A percentile compares a stretch with the other conserved stretches of the same genome.
Evolutionary conservation across 2,329 filamentous ascomycete species (phyloP).

Genomic region (Diaporthe eres): DNA sequence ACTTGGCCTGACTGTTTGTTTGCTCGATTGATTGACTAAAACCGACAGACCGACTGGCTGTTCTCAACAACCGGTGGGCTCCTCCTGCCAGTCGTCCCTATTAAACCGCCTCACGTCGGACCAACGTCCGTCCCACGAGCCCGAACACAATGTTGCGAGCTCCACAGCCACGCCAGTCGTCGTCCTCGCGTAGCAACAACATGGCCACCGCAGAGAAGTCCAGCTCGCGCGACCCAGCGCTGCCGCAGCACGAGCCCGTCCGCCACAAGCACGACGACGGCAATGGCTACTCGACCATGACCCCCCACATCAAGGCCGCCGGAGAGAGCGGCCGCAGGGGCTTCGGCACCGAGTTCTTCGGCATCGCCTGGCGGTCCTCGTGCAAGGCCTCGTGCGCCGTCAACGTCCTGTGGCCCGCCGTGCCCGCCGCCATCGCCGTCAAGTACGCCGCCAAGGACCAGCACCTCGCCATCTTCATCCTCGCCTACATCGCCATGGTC

Average conservation of each 20-base stretch:
- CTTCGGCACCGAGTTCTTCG: slow-evolving; percentile 73
- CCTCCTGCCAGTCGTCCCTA: not conserved
- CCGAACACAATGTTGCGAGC: not conserved
- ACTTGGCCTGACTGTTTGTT: slow-evolving; percentile 7
- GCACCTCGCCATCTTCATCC: slow-evolving; percentile 75
- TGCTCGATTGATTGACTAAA: not conserved
- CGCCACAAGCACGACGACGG: slow-evolving; percentile 40
- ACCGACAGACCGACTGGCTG: not conserved
- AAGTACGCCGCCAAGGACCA: slow-evolving; percentile 56
- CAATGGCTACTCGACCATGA: slow-evolving; percentile 40
- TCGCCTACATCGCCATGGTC: slow-evolving; percentile 84
- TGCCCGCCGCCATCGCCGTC: slow-evolving; percentile 79
- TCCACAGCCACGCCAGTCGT: slow-evolving; percentile 24
- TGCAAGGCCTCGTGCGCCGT: slow-evolving; percentile 74
- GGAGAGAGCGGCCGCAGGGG: slow-evolving; percentile 80
- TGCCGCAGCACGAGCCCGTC: slow-evolving; percentile 46
- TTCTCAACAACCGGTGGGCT: not conserved
- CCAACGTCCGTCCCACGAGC: not conserved
- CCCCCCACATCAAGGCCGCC: slow-evolving; percentile 51
- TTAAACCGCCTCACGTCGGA: slow-evolving; percentile 8
- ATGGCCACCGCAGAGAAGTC: slow-evolving; percentile 39
- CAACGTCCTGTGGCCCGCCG: slow-evolving; percentile 82
- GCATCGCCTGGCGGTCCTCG: slow-evolving; percentile 74
- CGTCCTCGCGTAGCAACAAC: slow-evolving; percentile 18
- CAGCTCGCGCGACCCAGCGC: slow-evolving; percentile 45